Evolutionary conservation across 148 eudicot species (phyloP), one percentile per base, ranked within the genome.

Genomic region (Silene uniflora): DNA sequence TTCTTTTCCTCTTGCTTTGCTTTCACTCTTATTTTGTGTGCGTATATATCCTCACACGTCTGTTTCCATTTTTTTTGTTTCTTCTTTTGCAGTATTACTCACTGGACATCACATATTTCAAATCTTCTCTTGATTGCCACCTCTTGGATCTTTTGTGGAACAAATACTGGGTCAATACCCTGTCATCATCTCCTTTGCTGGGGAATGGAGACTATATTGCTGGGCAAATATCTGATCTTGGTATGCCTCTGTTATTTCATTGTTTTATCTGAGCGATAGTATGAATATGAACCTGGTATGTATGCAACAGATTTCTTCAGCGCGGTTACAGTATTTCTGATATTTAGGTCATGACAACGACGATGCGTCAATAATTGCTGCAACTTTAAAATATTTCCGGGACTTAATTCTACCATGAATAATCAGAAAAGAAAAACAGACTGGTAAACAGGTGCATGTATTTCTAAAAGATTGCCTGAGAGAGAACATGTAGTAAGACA

Each of bases 111-210:
- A 92, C 98, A 58, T 95, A 95, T 71, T 95, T 95, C 83, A 95
- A 95, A 83, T 95, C 99, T 76, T 92, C 97, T 24, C 99, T 95
- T 83, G 99, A 95, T 84, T 83, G 83, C 79, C 97, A 95, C 77
- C 94, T 92, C 47, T 86, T 95, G 96, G 99, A 95, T 91, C 94
- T 95, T 49, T 83, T 95, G 52, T 95, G 99, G 99, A 95, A 95
- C 75, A 95, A 95, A 84, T 95, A 95, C 74, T 95, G 97, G 98
- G 98, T 95, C 67, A 95, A 95, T 80, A 95, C 99, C 21, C 97
- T 92, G 65, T 92, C 99, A 13, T 92, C 99, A 1, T 92, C 99
- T 22, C 99, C 99, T 76, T 83, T 95, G 78, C 86, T 95, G 62
- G 98, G 97, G 39, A 92, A 90, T 72, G 94, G 89, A 25, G 98